These are phyloP conservation scores for Penicillium pulvis DNA, from an alignment of 495 filamentous ascomycete genomes.

Conservation along the genomic window DNA sequence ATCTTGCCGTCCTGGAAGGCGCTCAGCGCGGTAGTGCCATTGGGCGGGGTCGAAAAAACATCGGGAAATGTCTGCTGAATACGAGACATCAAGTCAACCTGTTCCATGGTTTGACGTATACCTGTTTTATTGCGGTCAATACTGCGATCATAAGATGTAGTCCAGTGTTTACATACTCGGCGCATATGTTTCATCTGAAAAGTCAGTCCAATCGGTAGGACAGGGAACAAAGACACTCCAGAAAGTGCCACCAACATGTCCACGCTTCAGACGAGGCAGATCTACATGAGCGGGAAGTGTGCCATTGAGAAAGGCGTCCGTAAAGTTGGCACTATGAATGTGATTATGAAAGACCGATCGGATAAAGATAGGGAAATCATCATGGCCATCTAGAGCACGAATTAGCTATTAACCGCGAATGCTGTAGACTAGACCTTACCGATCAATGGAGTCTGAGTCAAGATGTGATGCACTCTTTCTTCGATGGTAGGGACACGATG, in stretches of 20 bases:
- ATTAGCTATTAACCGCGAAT: not conserved
- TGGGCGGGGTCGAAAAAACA: slow-evolving; percentile 61
- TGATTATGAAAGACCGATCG: slow-evolving; percentile 69
- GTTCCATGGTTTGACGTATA: slow-evolving; percentile 73
- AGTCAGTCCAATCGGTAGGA: slow-evolving; percentile 69
- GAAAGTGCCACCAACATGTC: slow-evolving; percentile 68
- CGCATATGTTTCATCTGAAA: slow-evolving; percentile 71
- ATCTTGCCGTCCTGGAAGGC: slow-evolving; percentile 62
- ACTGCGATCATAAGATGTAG: not conserved
- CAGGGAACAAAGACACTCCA: slow-evolving; percentile 89
- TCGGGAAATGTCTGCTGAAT: slow-evolving; percentile 68
- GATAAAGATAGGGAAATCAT: slow-evolving; percentile 81
- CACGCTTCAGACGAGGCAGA: slow-evolving; percentile 60
- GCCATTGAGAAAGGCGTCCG: slow-evolving; percentile 65
- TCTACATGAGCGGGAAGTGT: slow-evolving; percentile 75
- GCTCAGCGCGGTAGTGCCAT: slow-evolving; percentile 57
- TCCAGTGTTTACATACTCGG: slow-evolving; percentile 37
- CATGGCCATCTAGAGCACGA: slow-evolving; percentile 75
- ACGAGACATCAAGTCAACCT: slow-evolving; percentile 79
- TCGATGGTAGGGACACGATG: slow-evolving; percentile 49
- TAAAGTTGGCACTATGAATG: slow-evolving; percentile 77
- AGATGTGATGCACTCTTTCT: slow-evolving; percentile 66
- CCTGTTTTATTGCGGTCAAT: slow-evolving; percentile 32
- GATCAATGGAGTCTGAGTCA: slow-evolving; percentile 71
- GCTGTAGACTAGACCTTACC: slow-evolving; percentile 46